These are phyloP conservation scores for Phalaenopsis hybrid DNA, from an alignment of 116 monocot species.

Conservation along the genomic window DNA sequence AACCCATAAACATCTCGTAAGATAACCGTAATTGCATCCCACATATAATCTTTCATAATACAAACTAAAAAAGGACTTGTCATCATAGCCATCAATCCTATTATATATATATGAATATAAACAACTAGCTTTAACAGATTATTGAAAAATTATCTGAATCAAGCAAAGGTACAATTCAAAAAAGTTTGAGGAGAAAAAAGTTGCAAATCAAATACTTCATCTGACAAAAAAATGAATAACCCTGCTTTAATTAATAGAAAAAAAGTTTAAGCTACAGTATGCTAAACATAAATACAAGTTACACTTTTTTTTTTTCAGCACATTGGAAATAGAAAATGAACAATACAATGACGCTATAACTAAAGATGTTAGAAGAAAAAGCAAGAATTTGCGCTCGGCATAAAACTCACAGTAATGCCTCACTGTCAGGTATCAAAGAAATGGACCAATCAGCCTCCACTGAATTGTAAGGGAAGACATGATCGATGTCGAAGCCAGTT, in stretches of 20 bases:
- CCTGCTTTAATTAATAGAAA: not conserved
- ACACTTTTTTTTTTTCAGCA: too few species aligned
- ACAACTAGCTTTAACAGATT: not conserved
- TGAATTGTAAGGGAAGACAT: not conserved
- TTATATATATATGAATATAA: not conserved
- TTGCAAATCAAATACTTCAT: not conserved
- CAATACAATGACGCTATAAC: too few species aligned
- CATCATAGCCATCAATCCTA: not conserved
- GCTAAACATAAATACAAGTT: not conserved
- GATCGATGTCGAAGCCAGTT: conserved; percentile 4
- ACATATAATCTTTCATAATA: not conserved
- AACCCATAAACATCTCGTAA: not conserved
- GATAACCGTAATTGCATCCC: not conserved
- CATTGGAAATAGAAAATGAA: too few species aligned
- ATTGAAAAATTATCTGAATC: not conserved
- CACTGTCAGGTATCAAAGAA: too few species aligned
- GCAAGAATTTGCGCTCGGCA: too few species aligned
- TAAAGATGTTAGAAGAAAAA: too few species aligned
- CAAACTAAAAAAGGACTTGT: not conserved
- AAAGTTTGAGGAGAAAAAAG: not conserved
- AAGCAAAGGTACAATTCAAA: not conserved
- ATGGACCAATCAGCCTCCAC: conserved; percentile 3
- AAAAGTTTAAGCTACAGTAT: too few species aligned
- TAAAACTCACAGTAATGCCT: too few species aligned
- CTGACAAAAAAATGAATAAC: not conserved